Evolutionary conservation across 495 filamentous ascomycete genomes (phyloP).

Genomic region (Aspergillus cavernicola): DNA sequence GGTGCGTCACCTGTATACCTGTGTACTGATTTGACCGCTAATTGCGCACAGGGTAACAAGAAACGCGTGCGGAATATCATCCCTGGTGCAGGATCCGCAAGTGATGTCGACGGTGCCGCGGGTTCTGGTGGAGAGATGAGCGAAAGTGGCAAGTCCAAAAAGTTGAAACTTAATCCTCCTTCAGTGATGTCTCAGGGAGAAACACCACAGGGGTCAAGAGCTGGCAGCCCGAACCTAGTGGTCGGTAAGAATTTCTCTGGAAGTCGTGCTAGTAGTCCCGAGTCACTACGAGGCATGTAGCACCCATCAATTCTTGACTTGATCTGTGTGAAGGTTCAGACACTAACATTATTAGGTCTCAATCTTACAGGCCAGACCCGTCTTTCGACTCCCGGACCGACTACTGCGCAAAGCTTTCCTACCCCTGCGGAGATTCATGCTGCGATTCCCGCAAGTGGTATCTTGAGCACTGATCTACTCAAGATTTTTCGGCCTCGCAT

Average conservation of each 20-base stretch:
- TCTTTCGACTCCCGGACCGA: conserved; percentile 31
- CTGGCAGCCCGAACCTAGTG: conserved; percentile 46
- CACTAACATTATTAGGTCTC: neutral
- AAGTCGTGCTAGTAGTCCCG: conserved; percentile 40
- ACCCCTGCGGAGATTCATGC: conserved; percentile 68
- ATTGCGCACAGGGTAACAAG: conserved; percentile 35
- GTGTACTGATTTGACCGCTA: conserved; percentile 14
- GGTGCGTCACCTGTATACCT: conserved; percentile 22
- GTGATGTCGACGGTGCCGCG: conserved; percentile 74
- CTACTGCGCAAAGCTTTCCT: conserved; percentile 41
- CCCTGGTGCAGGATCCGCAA: conserved; percentile 58
- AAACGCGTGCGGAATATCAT: conserved; percentile 44
- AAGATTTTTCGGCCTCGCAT: conserved; percentile 59
- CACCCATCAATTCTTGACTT: neutral
- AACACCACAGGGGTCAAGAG: conserved; percentile 54
- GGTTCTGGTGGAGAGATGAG: conserved; percentile 65
- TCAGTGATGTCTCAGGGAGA: conserved; percentile 45
- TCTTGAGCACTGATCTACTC: conserved; percentile 59
- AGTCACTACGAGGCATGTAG: conserved; percentile 30
- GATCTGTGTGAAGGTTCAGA: neutral
- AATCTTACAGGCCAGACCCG: conserved; percentile 24
- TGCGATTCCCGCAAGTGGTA: conserved; percentile 63
- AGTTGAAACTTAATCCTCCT: conserved; percentile 58
- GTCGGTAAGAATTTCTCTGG: conserved; percentile 25
- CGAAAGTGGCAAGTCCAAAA: conserved; percentile 67